These are phyloP conservation scores for Pseudogymnoascus sp. DNA, from an alignment of 2,329 filamentous ascomycete species.

Conservation along the genomic window DNA sequence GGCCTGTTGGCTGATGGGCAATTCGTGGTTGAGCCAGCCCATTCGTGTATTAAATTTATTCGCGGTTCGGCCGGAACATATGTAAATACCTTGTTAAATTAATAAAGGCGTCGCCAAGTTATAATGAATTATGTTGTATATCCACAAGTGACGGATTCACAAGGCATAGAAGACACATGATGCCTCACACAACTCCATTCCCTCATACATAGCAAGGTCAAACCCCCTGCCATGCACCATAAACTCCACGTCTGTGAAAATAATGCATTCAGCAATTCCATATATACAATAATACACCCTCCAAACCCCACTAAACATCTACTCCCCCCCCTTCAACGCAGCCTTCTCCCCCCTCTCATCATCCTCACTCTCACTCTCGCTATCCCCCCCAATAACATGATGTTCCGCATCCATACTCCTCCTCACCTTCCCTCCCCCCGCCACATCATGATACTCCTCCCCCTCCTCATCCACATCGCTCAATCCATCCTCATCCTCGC, in stretches of 20 bases:
- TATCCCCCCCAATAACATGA: conserved; percentile 15
- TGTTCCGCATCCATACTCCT: neutral
- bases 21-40: too few relatives aligned
- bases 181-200: neutral
- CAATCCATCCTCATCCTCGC: conserved; percentile 57
- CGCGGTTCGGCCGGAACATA: too few relatives aligned
- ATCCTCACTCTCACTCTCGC: conserved; percentile 18
- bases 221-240: neutral
- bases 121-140: too few relatives aligned
- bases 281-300: neutral
- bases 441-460: conserved; percentile 28
- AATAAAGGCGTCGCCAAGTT: too few relatives aligned
- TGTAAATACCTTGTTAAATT: too few relatives aligned
- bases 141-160: too few relatives aligned
- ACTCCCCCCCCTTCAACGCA: neutral
- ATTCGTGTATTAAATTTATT: too few relatives aligned
- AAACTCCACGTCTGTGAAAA: neutral
- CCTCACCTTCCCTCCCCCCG: conserved; percentile 12
- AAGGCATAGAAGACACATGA: neutral
- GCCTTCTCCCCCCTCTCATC: conserved; percentile 13
- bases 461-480: conserved; percentile 39
- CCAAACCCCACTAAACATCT: neutral
- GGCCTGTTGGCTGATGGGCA: too few relatives aligned
- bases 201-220: neutral
- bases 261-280: neutral